Conservation (phyloP, 495 filamentous ascomycete species). For the Corynascus novoguineensis region DNA sequence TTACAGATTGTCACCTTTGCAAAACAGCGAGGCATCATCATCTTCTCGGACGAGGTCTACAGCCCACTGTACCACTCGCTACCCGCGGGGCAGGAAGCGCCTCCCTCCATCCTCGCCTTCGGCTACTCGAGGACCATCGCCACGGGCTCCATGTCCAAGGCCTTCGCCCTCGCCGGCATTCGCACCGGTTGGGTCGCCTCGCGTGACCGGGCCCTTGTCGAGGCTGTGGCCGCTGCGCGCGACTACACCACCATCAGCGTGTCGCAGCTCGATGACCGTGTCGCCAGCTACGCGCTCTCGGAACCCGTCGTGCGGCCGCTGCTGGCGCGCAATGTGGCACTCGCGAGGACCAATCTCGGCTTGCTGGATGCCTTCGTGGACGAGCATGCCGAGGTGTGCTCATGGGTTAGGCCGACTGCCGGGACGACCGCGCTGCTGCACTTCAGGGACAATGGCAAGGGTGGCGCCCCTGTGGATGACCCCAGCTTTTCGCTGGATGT, state of each 20-base stretch:
- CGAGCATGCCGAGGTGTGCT: constrained; percentile 55
- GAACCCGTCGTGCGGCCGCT: constrained; percentile 59
- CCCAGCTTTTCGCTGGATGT: constrained; percentile 65
- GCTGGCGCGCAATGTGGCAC: constrained; percentile 60
- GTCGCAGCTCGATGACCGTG: constrained; percentile 71
- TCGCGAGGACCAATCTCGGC: constrained; percentile 66
- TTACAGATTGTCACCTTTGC: constrained; percentile 61
- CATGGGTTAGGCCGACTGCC: constrained; percentile 70
- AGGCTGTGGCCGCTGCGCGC: constrained; percentile 58
- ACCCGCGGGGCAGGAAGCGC: constrained; percentile 21
- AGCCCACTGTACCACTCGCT: constrained; percentile 75
- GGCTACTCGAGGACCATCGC: constrained; percentile 64
- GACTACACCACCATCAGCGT: constrained; percentile 88
- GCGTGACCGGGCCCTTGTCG: constrained; percentile 55
- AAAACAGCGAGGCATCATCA: constrained; percentile 52
- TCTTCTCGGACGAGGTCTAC: constrained; percentile 83
- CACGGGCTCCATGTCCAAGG: constrained; percentile 82
- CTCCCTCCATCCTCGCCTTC: constrained; percentile 54
- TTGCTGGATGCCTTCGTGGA: constrained; percentile 65
- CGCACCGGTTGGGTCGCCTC: constrained; percentile 80
- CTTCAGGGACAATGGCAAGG: constrained; percentile 51
- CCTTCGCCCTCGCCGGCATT: constrained; percentile 78
- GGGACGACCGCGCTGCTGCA: constrained; percentile 79
- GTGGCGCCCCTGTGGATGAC: constrained; percentile 64
- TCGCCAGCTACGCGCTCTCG: constrained; percentile 70